These are phyloP conservation scores for Cordyceps pruinosa DNA, from an alignment of 2,329 filamentous ascomycete species.

Conservation along the genomic window DNA sequence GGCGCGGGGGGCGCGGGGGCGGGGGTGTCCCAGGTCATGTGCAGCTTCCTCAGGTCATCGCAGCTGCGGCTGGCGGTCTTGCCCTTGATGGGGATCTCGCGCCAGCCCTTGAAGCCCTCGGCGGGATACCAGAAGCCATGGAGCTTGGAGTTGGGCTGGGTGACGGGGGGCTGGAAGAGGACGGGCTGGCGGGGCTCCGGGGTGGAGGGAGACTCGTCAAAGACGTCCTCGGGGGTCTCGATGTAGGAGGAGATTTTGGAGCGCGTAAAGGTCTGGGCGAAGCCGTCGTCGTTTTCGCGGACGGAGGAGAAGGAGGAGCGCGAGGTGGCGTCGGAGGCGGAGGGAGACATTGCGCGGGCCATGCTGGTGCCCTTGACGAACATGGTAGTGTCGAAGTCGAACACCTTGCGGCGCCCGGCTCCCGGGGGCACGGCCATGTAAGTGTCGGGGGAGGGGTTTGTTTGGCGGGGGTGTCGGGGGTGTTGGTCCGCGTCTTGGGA, in stretches of 20 bases:
- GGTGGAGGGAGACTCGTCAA: slow-evolving; percentile 38
- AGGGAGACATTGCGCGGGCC: slow-evolving; percentile 31
- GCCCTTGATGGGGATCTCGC: slow-evolving; percentile 52
- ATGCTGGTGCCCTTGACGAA: slow-evolving; percentile 29
- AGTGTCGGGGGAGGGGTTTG: slow-evolving; percentile 15
- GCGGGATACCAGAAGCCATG: slow-evolving; percentile 53
- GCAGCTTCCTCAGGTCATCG: slow-evolving; percentile 50
- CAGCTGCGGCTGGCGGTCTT: slow-evolving; percentile 55
- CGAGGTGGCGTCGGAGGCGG: slow-evolving; percentile 30
- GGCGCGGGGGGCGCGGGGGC: slow-evolving; percentile 27
- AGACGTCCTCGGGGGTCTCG: slow-evolving; percentile 42
- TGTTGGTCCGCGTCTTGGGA: slow-evolving; percentile 4
- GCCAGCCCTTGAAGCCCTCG: slow-evolving; percentile 55
- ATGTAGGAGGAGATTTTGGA: slow-evolving; percentile 56
- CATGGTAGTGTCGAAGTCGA: slow-evolving; percentile 30
- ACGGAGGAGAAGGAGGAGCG: slow-evolving; percentile 57
- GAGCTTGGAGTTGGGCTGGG: slow-evolving; percentile 48
- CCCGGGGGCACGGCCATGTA: slow-evolving; percentile 25
- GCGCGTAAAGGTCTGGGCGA: slow-evolving; percentile 56
- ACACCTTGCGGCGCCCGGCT: slow-evolving; percentile 24
- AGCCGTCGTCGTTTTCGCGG: slow-evolving; percentile 50
- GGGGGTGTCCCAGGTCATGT: slow-evolving; percentile 46
- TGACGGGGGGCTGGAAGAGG: slow-evolving; percentile 47
- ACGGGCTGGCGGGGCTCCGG: slow-evolving; percentile 34
- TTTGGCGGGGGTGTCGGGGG: neutral